phyloP scores from a whole-genome alignment of 768 basidiomycete genomes.

The Phaeotremella fagi region DNA sequence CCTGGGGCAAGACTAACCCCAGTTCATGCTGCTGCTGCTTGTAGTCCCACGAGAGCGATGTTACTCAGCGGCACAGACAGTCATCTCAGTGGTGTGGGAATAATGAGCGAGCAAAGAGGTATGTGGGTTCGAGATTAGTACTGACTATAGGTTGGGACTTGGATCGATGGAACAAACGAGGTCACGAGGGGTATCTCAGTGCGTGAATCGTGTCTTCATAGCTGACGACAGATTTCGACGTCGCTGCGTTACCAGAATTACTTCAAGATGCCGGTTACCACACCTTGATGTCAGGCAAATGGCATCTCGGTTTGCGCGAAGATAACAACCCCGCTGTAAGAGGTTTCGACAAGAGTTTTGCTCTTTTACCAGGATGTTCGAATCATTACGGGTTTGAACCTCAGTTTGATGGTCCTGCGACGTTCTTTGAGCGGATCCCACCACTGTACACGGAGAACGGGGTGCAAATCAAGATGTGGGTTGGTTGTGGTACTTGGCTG shows the following conservation, averaged over 20 bases:
- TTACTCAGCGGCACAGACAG: conserved; percentile 19
- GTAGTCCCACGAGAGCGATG: conserved; percentile 12
- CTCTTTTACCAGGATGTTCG: conserved; percentile 14
- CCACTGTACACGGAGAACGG: not conserved
- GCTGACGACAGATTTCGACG: not conserved
- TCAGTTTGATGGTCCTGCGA: conserved; percentile 1
- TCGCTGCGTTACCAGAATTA: conserved; percentile 40
- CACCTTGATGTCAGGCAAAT: conserved; percentile 39
- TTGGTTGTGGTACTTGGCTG: no score
- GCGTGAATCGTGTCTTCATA: not conserved
- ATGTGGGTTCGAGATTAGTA: no score
- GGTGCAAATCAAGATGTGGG: not conserved
- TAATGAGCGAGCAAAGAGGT: no score
- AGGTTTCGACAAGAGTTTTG: conserved; percentile 21
- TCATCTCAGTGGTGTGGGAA: no score
- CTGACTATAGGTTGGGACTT: no score
- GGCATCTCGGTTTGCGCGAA: conserved; percentile 42
- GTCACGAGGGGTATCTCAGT: conserved; percentile 15
- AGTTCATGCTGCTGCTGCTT: conserved; percentile 9
- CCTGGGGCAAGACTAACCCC: not conserved
- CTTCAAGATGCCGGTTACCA: conserved; percentile 40
- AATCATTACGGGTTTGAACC: conserved; percentile 23
- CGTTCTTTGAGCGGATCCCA: no score
- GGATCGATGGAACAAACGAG: no score
- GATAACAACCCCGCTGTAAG: conserved; percentile 11